Evolutionary conservation across 768 basidiomycete genomes (phyloP), one percentile per base, ranked within the genome.

Genomic region (Suillus subaureus): DNA sequence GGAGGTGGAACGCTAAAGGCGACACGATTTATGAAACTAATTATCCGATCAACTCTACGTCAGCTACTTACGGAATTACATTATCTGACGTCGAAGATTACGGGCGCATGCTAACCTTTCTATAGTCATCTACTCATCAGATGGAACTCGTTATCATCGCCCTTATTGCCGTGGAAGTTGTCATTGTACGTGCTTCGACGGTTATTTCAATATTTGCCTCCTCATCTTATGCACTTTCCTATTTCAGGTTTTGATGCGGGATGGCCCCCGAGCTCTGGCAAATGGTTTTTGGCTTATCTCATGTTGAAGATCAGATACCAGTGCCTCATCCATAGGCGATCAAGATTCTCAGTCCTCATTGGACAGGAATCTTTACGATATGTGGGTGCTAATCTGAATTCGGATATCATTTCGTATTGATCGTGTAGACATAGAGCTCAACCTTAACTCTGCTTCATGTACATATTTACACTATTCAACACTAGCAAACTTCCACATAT

Each of bases 101-200:
- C 28, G 42, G 47, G 13, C 40, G 8, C 23, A 51, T 21, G 61
- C 67, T 26, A 65, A 35, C 21, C 12, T 60, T 60, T 57, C 58
- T 67, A 12, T 70, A 97, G 93, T 93, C 94, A 4, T 93, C 92
- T 6, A 87, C 85, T 3, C 94, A 97, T 72, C 88, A 92, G 2
- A 96, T 99, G 92, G 97, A 99, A 78, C 81, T 97, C 6, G 92
- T 98, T 67, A 98, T 98, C 74, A 99, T 98, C 69, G 84, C 87
- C 1, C 89, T 99, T 60, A 97, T 98, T 72, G 93, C 96, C 0
- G 94, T 97, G 13, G 95, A 97, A 76, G 94, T 96, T n/a, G 82
- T 94, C 70, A 91, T 97, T 60, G 95, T 96, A 71, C 74, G 89
- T 80, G 40, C 35, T 9, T 23, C 12, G 21, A 42, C 1, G 5